Conservation (phyloP, 805 yeast genomes). For the Yamadazyma nakazawae region DNA sequence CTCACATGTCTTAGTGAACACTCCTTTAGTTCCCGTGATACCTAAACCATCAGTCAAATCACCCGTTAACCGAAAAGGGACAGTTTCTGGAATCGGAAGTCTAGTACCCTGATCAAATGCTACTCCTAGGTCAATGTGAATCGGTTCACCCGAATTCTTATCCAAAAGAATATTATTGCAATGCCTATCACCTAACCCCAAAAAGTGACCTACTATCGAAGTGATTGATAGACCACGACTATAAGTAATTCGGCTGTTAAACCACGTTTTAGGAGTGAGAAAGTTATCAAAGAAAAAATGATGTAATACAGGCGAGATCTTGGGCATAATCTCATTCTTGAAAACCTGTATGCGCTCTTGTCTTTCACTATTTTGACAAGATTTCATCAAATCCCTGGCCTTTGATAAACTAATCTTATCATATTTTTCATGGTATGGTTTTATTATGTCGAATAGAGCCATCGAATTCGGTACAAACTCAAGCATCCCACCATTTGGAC, state of each 20-base stretch:
- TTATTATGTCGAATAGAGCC: constrained; percentile 66
- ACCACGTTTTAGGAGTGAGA: constrained; percentile 71
- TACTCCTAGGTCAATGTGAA: constrained; percentile 94
- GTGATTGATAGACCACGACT: constrained; percentile 78
- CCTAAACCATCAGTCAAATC: constrained; percentile 91
- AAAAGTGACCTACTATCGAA: constrained; percentile 81
- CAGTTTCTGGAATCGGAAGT: constrained; percentile 84
- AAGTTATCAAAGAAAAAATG: constrained; percentile 68
- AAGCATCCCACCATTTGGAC: constrained; percentile 82
- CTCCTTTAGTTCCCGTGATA: constrained; percentile 77
- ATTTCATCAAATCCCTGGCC: constrained; percentile 69
- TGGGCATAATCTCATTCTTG: constrained; percentile 38
- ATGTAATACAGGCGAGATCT: constrained; percentile 65
- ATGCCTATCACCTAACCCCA: constrained; percentile 96
- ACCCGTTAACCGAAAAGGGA: constrained; percentile 88
- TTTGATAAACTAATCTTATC: constrained; percentile 17
- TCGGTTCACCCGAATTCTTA: constrained; percentile 78
- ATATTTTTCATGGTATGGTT: constrained; percentile 52
- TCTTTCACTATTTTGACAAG: constrained; percentile 45
- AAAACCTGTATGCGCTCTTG: constrained; percentile 46
- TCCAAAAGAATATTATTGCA: constrained; percentile 88
- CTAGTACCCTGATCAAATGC: constrained; percentile 92
- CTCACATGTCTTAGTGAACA: constrained; percentile 71
- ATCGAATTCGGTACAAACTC: constrained; percentile 82
- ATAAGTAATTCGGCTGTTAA: constrained; percentile 57